Evolutionary conservation across 176 grass and related monocot genomes (phyloP).

Genomic region (Hyparrhenia diplandra): DNA sequence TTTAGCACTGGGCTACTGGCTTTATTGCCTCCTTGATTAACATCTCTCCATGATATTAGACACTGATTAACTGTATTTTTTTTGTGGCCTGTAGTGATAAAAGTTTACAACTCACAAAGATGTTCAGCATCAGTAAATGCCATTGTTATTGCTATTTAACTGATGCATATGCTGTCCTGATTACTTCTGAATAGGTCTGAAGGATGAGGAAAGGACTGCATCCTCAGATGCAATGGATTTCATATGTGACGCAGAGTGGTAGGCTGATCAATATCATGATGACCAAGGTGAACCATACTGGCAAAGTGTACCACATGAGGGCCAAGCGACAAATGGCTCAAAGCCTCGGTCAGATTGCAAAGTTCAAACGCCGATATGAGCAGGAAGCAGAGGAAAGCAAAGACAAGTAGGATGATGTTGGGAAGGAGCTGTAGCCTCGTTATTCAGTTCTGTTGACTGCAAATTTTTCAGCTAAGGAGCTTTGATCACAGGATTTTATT

Average conservation of each 20-base stretch:
- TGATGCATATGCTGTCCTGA: not conserved
- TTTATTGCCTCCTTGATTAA: not conserved
- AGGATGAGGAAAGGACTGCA: slow-evolving; percentile 61
- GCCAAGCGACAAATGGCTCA: slow-evolving; percentile 60
- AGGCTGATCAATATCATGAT: too few relatives aligned
- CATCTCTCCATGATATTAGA: not conserved
- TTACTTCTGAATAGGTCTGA: not conserved
- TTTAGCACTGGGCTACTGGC: not conserved
- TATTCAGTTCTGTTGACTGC: not conserved
- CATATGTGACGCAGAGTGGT: too few relatives aligned
- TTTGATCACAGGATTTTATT: not conserved
- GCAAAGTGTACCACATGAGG: too few relatives aligned
- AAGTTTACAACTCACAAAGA: not conserved
- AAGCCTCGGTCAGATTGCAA: slow-evolving; percentile 38
- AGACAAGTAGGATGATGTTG: not conserved
- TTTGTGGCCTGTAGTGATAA: not conserved
- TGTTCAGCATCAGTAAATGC: not conserved
- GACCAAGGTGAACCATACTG: too few relatives aligned
- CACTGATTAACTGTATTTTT: not conserved
- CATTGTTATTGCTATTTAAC: not conserved
- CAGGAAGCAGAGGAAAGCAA: slow-evolving; percentile 6
- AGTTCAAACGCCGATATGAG: slow-evolving; percentile 24
- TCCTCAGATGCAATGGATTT: too few relatives aligned
- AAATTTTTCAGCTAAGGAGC: not conserved
- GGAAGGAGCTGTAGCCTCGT: not conserved